These are phyloP conservation scores for Trichoderma erinaceum DNA, from an alignment of 495 filamentous ascomycete species.

Conservation along the genomic window DNA sequence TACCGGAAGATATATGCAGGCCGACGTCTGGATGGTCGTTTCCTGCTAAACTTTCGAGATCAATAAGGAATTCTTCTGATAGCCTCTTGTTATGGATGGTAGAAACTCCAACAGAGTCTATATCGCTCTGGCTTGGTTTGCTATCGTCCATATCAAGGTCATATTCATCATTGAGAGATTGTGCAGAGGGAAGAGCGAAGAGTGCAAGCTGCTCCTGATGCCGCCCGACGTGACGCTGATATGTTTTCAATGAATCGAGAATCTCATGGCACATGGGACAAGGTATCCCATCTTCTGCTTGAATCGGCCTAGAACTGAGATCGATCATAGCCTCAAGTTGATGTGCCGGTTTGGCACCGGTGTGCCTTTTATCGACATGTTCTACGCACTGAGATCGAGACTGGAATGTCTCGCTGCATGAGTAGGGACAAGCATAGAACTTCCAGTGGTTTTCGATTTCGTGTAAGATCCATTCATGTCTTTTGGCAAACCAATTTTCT, in stretches of 20 bases:
- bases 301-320: conserved; percentile 8
- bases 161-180: conserved; percentile 1
- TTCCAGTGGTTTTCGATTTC: conserved; percentile 21
- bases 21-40: no score
- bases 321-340: conserved; percentile 5
- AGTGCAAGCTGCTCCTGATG: conserved; percentile 32
- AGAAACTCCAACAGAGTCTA: not conserved
- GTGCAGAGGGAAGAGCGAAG: conserved; percentile 28
- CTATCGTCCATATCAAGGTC: not conserved
- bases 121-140: not conserved
- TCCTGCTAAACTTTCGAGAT: no score
- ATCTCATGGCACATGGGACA: conserved; percentile 23
- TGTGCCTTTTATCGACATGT: conserved; percentile 7
- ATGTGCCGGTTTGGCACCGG: not conserved
- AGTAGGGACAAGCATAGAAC: conserved; percentile 10
- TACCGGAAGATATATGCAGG: no score
- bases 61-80: no score
- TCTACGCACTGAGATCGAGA: not conserved
- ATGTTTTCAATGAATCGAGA: conserved; percentile 20
- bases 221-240: conserved; percentile 27
- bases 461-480: conserved; percentile 28
- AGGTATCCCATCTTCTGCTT: not conserved
- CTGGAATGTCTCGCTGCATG: not conserved
- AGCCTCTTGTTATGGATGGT: no score
- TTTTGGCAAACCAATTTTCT: conserved; percentile 22